These are phyloP conservation scores for Gynochthodes officinalis DNA, from an alignment of 257 asterid species.

Conservation along the genomic window DNA sequence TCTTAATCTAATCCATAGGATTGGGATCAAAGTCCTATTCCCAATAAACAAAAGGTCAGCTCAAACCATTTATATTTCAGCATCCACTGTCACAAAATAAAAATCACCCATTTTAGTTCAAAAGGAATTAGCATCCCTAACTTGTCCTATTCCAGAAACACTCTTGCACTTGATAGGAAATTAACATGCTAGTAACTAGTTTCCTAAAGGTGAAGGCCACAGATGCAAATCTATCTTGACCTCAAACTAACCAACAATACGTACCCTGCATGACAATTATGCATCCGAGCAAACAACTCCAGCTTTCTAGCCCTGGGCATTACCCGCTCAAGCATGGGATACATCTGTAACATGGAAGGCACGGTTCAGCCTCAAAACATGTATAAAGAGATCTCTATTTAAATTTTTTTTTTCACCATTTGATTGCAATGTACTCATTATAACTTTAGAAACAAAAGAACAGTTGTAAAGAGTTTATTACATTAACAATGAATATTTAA, in stretches of 20 bases:
- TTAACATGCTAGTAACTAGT: not conserved
- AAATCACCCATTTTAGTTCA: not conserved
- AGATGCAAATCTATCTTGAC: not conserved
- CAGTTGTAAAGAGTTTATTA: not conserved
- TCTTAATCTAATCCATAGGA: not conserved
- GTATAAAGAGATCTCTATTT: not conserved
- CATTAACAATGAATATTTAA: not conserved
- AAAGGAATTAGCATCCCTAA: not conserved
- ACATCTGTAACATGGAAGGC: constrained; percentile 54
- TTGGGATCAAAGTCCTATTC: not conserved
- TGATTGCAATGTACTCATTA: not conserved
- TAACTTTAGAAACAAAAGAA: not conserved
- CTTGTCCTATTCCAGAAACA: too few species aligned
- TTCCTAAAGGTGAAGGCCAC: not conserved
- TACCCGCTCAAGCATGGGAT: constrained; percentile 88
- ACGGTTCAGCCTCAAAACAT: not conserved
- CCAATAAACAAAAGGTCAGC: too few species aligned
- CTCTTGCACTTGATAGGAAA: not conserved
- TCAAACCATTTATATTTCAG: too few species aligned
- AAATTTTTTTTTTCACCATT: not conserved
- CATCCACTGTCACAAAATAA: not conserved
- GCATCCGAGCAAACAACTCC: constrained; percentile 97
- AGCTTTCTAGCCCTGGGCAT: constrained; percentile 97
- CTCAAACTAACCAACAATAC: constrained; percentile 24
- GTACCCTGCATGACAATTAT: constrained; percentile 91